These are phyloP conservation scores for Elsinoe perseae DNA, from an alignment of 2,329 filamentous ascomycete genomes.

Conservation along the genomic window DNA sequence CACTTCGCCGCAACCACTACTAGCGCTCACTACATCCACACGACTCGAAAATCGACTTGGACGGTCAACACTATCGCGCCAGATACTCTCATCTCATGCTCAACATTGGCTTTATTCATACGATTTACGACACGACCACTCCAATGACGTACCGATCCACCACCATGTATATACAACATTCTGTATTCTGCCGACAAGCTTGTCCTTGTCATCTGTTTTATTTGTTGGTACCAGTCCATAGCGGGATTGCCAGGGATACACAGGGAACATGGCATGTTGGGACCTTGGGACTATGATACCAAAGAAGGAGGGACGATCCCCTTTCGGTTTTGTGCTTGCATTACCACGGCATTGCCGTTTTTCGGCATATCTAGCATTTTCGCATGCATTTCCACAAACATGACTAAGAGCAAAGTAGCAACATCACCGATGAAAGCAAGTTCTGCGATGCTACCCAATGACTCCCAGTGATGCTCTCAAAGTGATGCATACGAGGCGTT, in stretches of 20 bases:
- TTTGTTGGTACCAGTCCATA: background rate
- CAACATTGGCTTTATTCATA: background rate
- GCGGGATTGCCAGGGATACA: background rate
- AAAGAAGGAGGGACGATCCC: constrained; percentile 5
- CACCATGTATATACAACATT: background rate
- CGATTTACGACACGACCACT: constrained; percentile 1
- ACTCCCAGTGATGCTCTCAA: background rate
- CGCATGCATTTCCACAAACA: background rate
- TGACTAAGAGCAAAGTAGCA: background rate
- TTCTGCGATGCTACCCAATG: background rate
- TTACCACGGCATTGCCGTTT: background rate
- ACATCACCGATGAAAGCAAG: background rate
- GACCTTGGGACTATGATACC: background rate
- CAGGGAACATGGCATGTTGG: background rate
- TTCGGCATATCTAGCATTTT: background rate
- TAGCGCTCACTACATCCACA: background rate
- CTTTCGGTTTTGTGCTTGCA: background rate
- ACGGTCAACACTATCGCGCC: background rate
- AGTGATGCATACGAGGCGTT: background rate
- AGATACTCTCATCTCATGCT: background rate
- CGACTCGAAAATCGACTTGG: background rate
- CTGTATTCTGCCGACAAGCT: background rate
- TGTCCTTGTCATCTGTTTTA: background rate
- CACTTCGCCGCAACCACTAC: constrained; percentile 13
- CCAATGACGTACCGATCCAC: background rate